Evolutionary conservation across 148 eudicot species (phyloP).

Genomic region (Dysphania ambrosioides): DNA sequence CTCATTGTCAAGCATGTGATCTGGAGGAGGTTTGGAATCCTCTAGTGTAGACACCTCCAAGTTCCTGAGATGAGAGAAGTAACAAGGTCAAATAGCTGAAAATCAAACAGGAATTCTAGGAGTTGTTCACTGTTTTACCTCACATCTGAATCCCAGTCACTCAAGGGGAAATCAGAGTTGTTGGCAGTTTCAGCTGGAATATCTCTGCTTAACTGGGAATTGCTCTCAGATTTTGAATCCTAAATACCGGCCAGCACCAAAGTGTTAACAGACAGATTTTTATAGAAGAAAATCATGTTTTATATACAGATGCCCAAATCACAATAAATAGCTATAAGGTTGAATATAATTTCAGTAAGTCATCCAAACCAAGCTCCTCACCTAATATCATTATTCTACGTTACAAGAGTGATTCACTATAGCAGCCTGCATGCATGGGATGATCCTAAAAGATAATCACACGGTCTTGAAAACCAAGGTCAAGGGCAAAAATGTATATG

Average conservation of each 20-base stretch:
- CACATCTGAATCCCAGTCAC: conserved; percentile 40
- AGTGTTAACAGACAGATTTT: neutral
- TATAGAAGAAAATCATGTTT: neutral
- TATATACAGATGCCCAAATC: neutral
- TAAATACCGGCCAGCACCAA: conserved; percentile 21
- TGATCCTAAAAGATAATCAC: neutral
- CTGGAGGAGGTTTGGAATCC: conserved; percentile 35
- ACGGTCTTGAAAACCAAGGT: neutral
- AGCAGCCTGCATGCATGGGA: too few species aligned
- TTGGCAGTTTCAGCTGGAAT: conserved; percentile 35
- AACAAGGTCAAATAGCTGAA: conserved; percentile 10
- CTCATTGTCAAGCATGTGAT: conserved; percentile 38
- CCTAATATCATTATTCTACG: neutral
- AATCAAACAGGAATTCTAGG: neutral
- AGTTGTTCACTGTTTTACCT: conserved; percentile 36
- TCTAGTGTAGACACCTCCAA: conserved; percentile 38
- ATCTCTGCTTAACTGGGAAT: conserved; percentile 46
- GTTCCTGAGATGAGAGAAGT: conserved; percentile 35
- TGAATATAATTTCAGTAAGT: neutral
- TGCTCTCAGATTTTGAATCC: conserved; percentile 48
- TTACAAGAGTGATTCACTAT: neutral
- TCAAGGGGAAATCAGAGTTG: conserved; percentile 29
- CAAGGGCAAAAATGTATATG: neutral
- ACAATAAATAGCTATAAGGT: neutral
- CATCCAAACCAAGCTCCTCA: neutral